A percentile compares a stretch with the other conserved stretches of the same genome.
These are phyloP conservation scores for Medicago arabica DNA, from an alignment of 306 rosid species.

Conservation along the genomic window DNA sequence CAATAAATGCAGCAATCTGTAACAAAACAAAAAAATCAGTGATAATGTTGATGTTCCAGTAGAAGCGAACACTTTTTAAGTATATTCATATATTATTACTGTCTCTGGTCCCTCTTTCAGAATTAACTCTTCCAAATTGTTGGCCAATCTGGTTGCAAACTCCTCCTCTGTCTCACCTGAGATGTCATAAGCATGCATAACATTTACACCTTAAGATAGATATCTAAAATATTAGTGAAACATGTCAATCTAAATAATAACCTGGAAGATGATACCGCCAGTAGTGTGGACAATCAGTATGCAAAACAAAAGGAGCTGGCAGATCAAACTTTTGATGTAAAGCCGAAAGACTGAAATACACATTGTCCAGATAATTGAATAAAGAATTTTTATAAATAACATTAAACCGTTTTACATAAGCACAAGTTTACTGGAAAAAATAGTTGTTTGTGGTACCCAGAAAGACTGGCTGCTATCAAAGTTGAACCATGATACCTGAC, in stretches of 20 bases:
- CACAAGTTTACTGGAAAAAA: constrained; percentile 3
- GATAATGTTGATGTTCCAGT: constrained; percentile 13
- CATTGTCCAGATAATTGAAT: constrained; percentile 38
- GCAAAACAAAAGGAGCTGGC: constrained; percentile 92
- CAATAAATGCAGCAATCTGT: constrained; percentile 98
- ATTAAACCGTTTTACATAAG: background rate
- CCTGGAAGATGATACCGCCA: constrained; percentile 99
- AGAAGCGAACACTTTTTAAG: constrained; percentile 35
- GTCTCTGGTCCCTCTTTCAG: constrained; percentile 95
- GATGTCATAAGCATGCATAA: constrained; percentile 43
- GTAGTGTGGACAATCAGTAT: constrained; percentile 96
- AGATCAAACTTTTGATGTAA: constrained; percentile 91
- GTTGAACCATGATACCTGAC: constrained; percentile 97
- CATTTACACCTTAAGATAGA: constrained; percentile 16
- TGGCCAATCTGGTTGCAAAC: constrained; percentile 88
- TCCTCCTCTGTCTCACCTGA: constrained; percentile 97
- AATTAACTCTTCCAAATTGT: constrained; percentile 82
- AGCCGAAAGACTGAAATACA: constrained; percentile 76
- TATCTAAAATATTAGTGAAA: constrained; percentile 21
- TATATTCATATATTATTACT: constrained; percentile 56
- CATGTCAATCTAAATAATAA: constrained; percentile 44
- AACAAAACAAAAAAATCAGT: constrained; percentile 33
- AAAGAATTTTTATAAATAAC: constrained; percentile 2
- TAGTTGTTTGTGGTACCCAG: constrained; percentile 67
- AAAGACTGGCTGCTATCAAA: constrained; percentile 87